Conservation (phyloP, 306 rosid species). For the Ormosia emarginata region DNA sequence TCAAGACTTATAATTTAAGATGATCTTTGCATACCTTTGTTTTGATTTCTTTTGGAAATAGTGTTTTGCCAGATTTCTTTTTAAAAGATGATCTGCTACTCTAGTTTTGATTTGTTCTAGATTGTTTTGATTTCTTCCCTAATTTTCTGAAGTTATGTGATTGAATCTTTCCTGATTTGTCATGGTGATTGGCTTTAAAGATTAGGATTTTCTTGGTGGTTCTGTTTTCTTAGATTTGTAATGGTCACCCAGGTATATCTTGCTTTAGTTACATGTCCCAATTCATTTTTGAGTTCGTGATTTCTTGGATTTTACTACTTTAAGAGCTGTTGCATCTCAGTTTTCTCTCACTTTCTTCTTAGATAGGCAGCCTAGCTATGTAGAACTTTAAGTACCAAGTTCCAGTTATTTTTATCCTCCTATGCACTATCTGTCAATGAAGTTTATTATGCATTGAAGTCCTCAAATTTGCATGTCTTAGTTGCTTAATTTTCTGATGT, state of each 20-base stretch:
- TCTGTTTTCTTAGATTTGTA: background rate
- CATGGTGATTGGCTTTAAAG: background rate
- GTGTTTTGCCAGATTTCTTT: no score
- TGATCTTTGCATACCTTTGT: no score
- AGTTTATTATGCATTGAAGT: slow-evolving; percentile 18
- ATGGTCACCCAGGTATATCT: background rate
- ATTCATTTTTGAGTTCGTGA: background rate
- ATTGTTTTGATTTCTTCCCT: background rate
- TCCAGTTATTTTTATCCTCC: background rate
- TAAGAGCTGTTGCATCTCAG: background rate
- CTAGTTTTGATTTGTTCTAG: no score
- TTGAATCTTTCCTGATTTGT: background rate
- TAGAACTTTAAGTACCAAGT: background rate
- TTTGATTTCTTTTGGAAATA: no score
- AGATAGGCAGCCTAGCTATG: background rate
- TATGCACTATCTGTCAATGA: background rate
- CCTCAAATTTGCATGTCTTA: background rate
- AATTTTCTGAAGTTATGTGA: background rate
- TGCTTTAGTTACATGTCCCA: background rate
- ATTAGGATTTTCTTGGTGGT: no score
- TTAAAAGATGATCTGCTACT: no score
- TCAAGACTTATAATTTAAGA: no score
- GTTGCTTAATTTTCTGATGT: slow-evolving; percentile 21
- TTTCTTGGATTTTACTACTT: background rate
- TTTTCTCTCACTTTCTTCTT: background rate